Evolutionary conservation across 2,329 filamentous ascomycete species (phyloP).

Genomic region (Fusarium oxysporum): DNA sequence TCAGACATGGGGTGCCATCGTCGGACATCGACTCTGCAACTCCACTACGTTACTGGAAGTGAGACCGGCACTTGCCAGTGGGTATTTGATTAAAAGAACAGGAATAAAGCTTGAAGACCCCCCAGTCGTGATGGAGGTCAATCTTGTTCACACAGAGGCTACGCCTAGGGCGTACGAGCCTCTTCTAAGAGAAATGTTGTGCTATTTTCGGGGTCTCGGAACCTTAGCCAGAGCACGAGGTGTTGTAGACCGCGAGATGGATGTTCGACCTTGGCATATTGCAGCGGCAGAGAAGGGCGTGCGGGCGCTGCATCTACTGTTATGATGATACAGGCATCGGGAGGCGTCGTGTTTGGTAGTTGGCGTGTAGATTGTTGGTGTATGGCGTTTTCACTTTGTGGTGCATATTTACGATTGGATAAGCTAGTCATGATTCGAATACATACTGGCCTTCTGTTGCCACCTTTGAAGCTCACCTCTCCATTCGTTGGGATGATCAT

Average conservation of each 20-base stretch:
- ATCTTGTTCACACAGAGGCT: conserved; percentile 69
- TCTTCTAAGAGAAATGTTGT: conserved; percentile 76
- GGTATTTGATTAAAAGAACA: conserved; percentile 74
- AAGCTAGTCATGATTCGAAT: conserved; percentile 8
- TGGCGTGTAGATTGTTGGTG: conserved; percentile 20
- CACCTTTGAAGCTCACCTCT: not conserved
- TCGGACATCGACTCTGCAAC: conserved; percentile 74
- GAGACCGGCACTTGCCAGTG: conserved; percentile 69
- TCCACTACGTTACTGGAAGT: conserved; percentile 66
- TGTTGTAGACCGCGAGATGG: conserved; percentile 67
- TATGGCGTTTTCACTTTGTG: conserved; percentile 30
- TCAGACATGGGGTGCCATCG: conserved; percentile 79
- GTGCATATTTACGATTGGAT: conserved; percentile 28
- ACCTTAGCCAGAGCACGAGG: conserved; percentile 76
- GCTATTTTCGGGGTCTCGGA: conserved; percentile 74
- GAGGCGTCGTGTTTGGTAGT: conserved; percentile 27
- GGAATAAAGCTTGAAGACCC: conserved; percentile 67
- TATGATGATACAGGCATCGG: conserved; percentile 58
- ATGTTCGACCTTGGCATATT: conserved; percentile 82
- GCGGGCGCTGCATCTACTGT: conserved; percentile 71
- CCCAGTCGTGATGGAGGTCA: conserved; percentile 72
- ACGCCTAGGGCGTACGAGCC: conserved; percentile 67
- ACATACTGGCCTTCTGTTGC: not conserved
- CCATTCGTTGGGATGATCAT: not conserved
- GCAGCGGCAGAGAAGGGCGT: conserved; percentile 77